These are phyloP conservation scores for Candida arabinofermentans DNA, from an alignment of 805 yeast genomes.

Conservation along the genomic window DNA sequence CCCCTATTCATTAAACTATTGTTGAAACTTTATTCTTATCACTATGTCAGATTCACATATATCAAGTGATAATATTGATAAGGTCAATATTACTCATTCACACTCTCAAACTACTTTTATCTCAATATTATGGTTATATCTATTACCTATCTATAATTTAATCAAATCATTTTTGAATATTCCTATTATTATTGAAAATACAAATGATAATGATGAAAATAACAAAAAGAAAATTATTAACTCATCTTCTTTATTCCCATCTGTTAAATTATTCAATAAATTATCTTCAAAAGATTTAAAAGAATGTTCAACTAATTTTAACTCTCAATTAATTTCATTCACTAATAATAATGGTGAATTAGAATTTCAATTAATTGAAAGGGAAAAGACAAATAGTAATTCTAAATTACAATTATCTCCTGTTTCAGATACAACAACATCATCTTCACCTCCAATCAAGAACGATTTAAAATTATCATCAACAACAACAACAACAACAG, in stretches of 20 bases:
- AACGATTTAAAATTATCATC: no score
- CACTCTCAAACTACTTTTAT: no score
- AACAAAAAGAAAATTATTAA: not conserved
- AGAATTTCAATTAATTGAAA: slow-evolving; percentile 52
- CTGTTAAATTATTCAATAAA: slow-evolving; percentile 10
- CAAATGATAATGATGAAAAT: not conserved
- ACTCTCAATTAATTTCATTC: slow-evolving; percentile 47
- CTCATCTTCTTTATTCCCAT: slow-evolving; percentile 10
- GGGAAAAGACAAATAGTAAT: slow-evolving; percentile 4
- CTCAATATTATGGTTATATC: no score
- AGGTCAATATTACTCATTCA: no score
- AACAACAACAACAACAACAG: not conserved
- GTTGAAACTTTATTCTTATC: no score
- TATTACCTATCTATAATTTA: no score
- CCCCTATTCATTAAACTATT: no score
- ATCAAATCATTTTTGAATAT: no score
- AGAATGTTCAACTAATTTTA: slow-evolving; percentile 42
- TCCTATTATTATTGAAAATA: no score
- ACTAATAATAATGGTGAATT: slow-evolving; percentile 51
- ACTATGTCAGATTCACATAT: no score
- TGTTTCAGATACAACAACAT: slow-evolving; percentile 19
- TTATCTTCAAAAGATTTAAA: slow-evolving; percentile 18
- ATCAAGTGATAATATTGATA: no score
- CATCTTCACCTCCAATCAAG: slow-evolving; percentile 10
- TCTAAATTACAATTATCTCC: slow-evolving; percentile 25